Evolutionary conservation across 1,284 basidiomycete species (phyloP).

Genomic region (Microbotryum saponariae): DNA sequence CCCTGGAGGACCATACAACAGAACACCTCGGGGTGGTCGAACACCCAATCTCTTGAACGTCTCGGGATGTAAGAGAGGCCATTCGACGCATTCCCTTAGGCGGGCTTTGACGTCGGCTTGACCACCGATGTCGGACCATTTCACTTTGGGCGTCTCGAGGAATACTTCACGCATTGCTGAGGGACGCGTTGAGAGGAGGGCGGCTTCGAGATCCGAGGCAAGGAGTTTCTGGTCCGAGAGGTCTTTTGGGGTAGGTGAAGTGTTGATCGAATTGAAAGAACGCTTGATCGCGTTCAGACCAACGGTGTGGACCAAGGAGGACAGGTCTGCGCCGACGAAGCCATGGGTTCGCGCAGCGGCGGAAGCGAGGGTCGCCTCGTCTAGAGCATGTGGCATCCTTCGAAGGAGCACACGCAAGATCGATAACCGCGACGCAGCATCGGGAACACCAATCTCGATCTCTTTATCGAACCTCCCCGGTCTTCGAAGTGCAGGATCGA

Average conservation of each 20-base stretch:
- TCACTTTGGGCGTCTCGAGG: slow-evolving; percentile 72
- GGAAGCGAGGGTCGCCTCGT: slow-evolving; percentile 53
- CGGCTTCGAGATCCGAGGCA: slow-evolving; percentile 56
- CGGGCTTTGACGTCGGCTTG: slow-evolving; percentile 71
- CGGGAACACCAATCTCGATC: slow-evolving; percentile 95
- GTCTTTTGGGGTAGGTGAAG: slow-evolving; percentile 25
- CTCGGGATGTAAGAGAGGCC: slow-evolving; percentile 81
- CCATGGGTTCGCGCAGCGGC: slow-evolving; percentile 81
- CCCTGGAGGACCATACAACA: slow-evolving; percentile 94
- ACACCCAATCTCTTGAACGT: slow-evolving; percentile 83
- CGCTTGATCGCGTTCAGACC: slow-evolving; percentile 85
- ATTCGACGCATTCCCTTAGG: slow-evolving; percentile 81
- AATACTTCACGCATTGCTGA: slow-evolving; percentile 92
- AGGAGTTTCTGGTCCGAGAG: slow-evolving; percentile 17
- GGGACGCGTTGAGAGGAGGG: slow-evolving; percentile 73
- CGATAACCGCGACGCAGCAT: slow-evolving; percentile 66
- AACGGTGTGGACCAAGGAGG: slow-evolving; percentile 84
- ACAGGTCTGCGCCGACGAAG: slow-evolving; percentile 93
- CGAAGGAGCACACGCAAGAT: slow-evolving; percentile 76
- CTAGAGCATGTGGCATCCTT: slow-evolving; percentile 69
- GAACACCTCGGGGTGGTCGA: slow-evolving; percentile 75
- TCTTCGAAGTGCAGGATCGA: slow-evolving; percentile 87
- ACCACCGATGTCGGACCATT: slow-evolving; percentile 84
- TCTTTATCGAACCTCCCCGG: slow-evolving; percentile 95
- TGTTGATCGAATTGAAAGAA: slow-evolving; percentile 19